Conservation (phyloP, 108 stramenopile genomes). For the Nitzschia putrida region DNA sequence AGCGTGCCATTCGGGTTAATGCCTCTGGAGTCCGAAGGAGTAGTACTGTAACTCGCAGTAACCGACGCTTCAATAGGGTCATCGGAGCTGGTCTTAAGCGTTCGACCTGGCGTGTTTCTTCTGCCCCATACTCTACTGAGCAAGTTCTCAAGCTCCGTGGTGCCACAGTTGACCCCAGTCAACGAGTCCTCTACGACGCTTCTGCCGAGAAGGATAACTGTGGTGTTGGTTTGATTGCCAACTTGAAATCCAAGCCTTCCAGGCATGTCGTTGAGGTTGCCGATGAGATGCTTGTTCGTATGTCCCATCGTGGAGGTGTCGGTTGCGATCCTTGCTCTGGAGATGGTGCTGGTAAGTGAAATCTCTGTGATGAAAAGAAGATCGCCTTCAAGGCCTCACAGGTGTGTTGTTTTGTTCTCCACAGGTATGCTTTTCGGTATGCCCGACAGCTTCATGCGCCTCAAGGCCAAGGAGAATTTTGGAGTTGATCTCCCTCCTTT, state of each 20-base stretch:
- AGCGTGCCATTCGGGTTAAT: constrained; percentile 27
- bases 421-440: constrained; percentile 88
- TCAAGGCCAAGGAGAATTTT: constrained; percentile 76
- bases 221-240: constrained; percentile 89
- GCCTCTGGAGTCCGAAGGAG: constrained; percentile 3
- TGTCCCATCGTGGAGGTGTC: constrained; percentile 95
- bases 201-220: constrained; percentile 84
- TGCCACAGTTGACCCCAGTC: constrained; percentile 36
- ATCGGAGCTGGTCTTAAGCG: constrained; percentile 2
- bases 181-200: constrained; percentile 72
- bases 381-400: not conserved
- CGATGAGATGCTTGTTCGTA: constrained; percentile 97
- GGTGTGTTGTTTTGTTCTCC: constrained; percentile 7
- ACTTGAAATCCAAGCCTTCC: constrained; percentile 77
- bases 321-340: constrained; percentile 91
- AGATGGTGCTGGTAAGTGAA: constrained; percentile 86
- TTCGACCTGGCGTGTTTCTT: constrained; percentile 15
- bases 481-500: constrained; percentile 74
- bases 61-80: constrained; percentile 9
- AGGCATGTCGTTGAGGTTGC: constrained; percentile 92
- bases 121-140: constrained; percentile 60
- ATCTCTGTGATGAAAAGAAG: not conserved
- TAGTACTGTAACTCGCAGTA: constrained; percentile 8
- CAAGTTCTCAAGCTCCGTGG: constrained; percentile 58
- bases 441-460: constrained; percentile 94